Evolutionary conservation across 495 filamentous ascomycete species (phyloP).

Genomic region (Penicillium dipodomyicola): DNA sequence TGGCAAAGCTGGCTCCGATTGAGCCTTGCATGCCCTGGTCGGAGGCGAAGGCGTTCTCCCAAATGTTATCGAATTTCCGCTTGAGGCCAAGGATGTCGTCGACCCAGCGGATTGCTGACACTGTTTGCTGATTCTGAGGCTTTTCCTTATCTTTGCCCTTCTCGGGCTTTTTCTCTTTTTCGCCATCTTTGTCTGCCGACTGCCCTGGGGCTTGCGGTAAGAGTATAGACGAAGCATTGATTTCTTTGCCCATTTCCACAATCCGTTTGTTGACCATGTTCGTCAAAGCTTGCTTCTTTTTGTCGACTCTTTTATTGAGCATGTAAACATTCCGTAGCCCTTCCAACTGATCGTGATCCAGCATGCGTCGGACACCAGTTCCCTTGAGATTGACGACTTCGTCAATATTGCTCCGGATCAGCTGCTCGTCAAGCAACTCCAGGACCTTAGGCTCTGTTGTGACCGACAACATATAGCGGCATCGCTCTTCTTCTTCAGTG

Average conservation of each 20-base stretch:
- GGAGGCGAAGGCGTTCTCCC: slow-evolving; percentile 62
- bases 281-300: slow-evolving; percentile 67
- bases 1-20: slow-evolving; percentile 76
- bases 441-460: slow-evolving; percentile 72
- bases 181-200: slow-evolving; percentile 32
- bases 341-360: slow-evolving; percentile 79
- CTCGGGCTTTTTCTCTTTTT: slow-evolving; percentile 39
- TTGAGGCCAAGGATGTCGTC: slow-evolving; percentile 84
- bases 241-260: slow-evolving; percentile 72
- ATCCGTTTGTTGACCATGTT: slow-evolving; percentile 69
- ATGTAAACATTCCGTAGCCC: slow-evolving; percentile 75
- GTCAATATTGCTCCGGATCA: slow-evolving; percentile 70
- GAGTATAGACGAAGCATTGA: slow-evolving; percentile 64
- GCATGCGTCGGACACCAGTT: slow-evolving; percentile 83
- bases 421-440: slow-evolving; percentile 71
- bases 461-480: slow-evolving; percentile 69
- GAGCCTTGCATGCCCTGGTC: slow-evolving; percentile 79
- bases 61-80: slow-evolving; percentile 82
- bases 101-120: slow-evolving; percentile 90
- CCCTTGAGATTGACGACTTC: slow-evolving; percentile 83
- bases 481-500: slow-evolving; percentile 76
- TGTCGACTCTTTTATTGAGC: slow-evolving; percentile 75
- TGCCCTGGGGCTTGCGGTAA: slow-evolving; percentile 19
- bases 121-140: slow-evolving; percentile 63
- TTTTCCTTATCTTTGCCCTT: slow-evolving; percentile 49